These are phyloP conservation scores for Didymella exigua DNA, from an alignment of 2,329 filamentous ascomycete genomes.

Conservation along the genomic window DNA sequence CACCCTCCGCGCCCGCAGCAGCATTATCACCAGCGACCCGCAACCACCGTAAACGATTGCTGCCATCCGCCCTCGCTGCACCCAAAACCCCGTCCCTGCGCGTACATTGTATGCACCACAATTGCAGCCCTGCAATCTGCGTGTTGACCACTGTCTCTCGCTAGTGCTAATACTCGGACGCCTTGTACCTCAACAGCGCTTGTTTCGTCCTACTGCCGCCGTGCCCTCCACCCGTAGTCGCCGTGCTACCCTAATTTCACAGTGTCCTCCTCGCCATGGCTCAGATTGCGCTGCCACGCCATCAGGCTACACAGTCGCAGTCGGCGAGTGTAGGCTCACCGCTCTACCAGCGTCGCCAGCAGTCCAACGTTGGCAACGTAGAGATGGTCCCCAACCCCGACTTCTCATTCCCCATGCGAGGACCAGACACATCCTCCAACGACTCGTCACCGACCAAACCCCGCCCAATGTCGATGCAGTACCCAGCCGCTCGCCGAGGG, in stretches of 20 bases:
- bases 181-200: slow-evolving; percentile 46
- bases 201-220: slow-evolving; percentile 47
- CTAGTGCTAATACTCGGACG: slow-evolving; percentile 40
- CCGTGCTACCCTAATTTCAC: slow-evolving; percentile 21
- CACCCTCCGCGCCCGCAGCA: slow-evolving; percentile 29
- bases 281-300: slow-evolving; percentile 49
- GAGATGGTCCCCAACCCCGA: slow-evolving; percentile 56
- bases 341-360: slow-evolving; percentile 45
- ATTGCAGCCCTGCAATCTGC: slow-evolving; percentile 27
- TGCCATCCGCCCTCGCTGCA: slow-evolving; percentile 7
- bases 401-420: slow-evolving; percentile 55
- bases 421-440: slow-evolving; percentile 34
- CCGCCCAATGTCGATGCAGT: slow-evolving; percentile 48
- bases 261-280: slow-evolving; percentile 42
- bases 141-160: slow-evolving; percentile 38
- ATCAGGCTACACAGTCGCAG: slow-evolving; percentile 48
- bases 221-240: slow-evolving; percentile 35
- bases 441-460: slow-evolving; percentile 43
- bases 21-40: slow-evolving; percentile 14
- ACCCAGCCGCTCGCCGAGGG: slow-evolving; percentile 42
- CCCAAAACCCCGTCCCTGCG: background rate
- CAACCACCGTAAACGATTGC: slow-evolving; percentile 12
- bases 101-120: slow-evolving; percentile 36
- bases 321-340: slow-evolving; percentile 42
- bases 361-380: slow-evolving; percentile 42